These are phyloP conservation scores for Akanthomyces lecanii DNA, from an alignment of 2,329 filamentous ascomycete genomes.

Conservation along the genomic window DNA sequence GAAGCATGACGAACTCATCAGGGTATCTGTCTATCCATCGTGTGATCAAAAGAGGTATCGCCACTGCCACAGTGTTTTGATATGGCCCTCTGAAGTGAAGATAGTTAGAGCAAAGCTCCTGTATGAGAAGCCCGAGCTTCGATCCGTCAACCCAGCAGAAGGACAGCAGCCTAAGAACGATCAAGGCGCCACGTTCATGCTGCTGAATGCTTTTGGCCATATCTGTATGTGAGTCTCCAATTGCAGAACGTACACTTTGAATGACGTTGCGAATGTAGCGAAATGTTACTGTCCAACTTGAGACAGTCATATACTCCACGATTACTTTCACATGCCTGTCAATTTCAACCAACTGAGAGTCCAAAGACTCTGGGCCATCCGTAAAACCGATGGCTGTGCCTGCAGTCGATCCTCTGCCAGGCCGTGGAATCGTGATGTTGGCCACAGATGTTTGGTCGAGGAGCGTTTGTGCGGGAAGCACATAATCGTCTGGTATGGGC, in stretches of 20 bases:
- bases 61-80: slow-evolving; percentile 59
- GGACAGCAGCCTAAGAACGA: slow-evolving; percentile 55
- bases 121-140: slow-evolving; percentile 58
- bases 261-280: slow-evolving; percentile 53
- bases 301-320: slow-evolving; percentile 61
- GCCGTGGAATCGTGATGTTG: slow-evolving; percentile 33
- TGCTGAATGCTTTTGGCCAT: slow-evolving; percentile 37
- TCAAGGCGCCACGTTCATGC: slow-evolving; percentile 49
- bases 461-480: slow-evolving; percentile 53
- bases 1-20: slow-evolving; percentile 60
- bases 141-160: slow-evolving; percentile 61
- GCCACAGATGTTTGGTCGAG: slow-evolving; percentile 47
- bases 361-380: slow-evolving; percentile 19
- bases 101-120: slow-evolving; percentile 64
- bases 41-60: slow-evolving; percentile 59
- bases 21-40: slow-evolving; percentile 64
- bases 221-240: slow-evolving; percentile 35
- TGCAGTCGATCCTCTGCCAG: not conserved
- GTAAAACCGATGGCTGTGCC: not conserved
- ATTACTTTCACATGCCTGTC: slow-evolving; percentile 53
- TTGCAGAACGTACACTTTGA: slow-evolving; percentile 45
- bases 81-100: slow-evolving; percentile 61
- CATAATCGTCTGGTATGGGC: slow-evolving; percentile 54
- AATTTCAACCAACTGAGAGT: slow-evolving; percentile 41
- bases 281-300: slow-evolving; percentile 58